Percentiles rank a stretch among this genome's conserved stretches.
These are phyloP conservation scores for Rhizomucor miehei DNA, from an alignment of 371 early-diverging fungal genomes.

Conservation along the genomic window DNA sequence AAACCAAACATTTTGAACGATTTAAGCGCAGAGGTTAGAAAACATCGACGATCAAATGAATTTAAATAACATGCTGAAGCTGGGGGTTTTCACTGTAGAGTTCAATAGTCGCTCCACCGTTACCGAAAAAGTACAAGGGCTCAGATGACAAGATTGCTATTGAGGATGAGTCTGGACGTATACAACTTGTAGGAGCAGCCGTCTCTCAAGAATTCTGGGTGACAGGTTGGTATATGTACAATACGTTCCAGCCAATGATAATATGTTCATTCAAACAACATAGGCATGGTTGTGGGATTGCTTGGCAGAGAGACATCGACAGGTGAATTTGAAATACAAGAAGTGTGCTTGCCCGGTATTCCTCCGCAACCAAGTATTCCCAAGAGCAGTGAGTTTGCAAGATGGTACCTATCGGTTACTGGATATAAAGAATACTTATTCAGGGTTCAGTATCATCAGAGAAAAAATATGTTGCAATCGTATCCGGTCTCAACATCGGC, in stretches of 20 bases:
- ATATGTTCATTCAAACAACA: neutral
- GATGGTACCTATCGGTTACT: constrained; percentile 1
- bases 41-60: no score
- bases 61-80: neutral
- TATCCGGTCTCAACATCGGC: constrained; percentile 79
- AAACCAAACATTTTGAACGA: constrained; percentile 90
- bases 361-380: constrained; percentile 45
- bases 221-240: constrained; percentile 47
- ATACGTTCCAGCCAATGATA: no score
- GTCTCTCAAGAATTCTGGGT: constrained; percentile 53
- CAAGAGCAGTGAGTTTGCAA: constrained; percentile 3
- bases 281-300: constrained; percentile 75
- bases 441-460: constrained; percentile 16
- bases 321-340: constrained; percentile 82
- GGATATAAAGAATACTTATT: no score
- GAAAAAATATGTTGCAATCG: constrained; percentile 70
- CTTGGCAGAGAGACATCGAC: constrained; percentile 68
- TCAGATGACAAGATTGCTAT: constrained; percentile 64
- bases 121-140: constrained; percentile 61
- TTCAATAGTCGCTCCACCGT: constrained; percentile 61
- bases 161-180: constrained; percentile 93
- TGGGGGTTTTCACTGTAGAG: no score
- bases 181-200: constrained; percentile 59
- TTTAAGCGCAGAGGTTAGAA: constrained; percentile 68
- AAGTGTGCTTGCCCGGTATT: constrained; percentile 74